Conservation (phyloP, 345 rosid genomes). For the Salix caprea region DNA sequence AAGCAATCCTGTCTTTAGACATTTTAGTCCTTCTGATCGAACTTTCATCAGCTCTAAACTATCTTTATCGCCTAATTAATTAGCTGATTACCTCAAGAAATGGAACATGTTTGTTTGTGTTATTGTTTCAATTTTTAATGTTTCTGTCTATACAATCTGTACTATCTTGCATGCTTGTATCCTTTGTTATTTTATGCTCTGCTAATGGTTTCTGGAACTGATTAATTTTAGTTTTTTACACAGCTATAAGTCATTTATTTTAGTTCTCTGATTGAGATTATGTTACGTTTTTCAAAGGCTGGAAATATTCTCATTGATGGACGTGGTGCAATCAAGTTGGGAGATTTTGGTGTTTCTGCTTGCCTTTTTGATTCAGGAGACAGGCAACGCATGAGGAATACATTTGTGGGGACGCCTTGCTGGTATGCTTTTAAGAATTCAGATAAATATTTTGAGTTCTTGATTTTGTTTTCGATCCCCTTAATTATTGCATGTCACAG, state of each 20-base stretch:
- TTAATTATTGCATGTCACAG: background rate
- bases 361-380: conserved; percentile 98
- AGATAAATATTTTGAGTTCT: background rate
- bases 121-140: background rate
- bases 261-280: background rate
- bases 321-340: conserved; percentile 79
- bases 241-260: background rate
- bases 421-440: conserved; percentile 49
- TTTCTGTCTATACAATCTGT: background rate
- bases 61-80: background rate
- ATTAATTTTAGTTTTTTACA: background rate
- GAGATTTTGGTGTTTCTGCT: conserved; percentile 97
- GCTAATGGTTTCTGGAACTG: no score
- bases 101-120: background rate
- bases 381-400: conserved; percentile 94
- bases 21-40: background rate
- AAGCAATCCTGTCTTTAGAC: conserved; percentile 17
- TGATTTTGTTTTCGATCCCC: background rate
- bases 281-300: conserved; percentile 48
- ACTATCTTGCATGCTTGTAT: no score
- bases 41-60: no score
- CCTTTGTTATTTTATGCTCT: no score
- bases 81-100: no score
- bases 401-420: conserved; percentile 99
- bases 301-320: conserved; percentile 84